Evolutionary conservation across 1,284 basidiomycete genomes (phyloP).

Genomic region (Cryptococcus maquisensis): DNA sequence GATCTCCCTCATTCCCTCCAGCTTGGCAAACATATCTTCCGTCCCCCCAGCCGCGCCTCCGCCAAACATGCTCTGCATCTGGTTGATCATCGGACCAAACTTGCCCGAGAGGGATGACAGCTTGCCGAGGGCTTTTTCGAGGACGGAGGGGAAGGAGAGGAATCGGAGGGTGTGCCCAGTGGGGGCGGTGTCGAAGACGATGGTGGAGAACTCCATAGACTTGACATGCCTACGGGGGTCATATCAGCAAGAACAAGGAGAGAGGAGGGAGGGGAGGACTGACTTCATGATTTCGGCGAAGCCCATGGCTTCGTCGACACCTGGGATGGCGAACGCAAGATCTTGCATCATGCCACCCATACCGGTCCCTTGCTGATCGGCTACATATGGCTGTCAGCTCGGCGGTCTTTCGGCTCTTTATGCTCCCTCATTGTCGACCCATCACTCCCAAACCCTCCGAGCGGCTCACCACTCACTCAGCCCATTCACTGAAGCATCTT

Average conservation of each 20-base stretch:
- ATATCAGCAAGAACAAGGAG: neutral
- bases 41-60: slow-evolving; percentile 61
- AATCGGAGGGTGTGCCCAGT: slow-evolving; percentile 98
- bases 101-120: slow-evolving; percentile 83
- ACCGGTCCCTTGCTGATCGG: slow-evolving; percentile 59
- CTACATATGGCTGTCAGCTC: slow-evolving; percentile 9
- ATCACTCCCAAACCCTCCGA: neutral
- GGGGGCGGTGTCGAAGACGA: slow-evolving; percentile 98
- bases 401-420: neutral
- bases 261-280: slow-evolving; percentile 33
- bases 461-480: neutral
- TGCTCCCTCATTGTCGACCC: neutral
- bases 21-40: slow-evolving; percentile 97
- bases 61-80: slow-evolving; percentile 96
- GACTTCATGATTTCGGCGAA: slow-evolving; percentile 99
- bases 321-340: slow-evolving; percentile 96
- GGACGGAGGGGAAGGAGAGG: slow-evolving; percentile 93
- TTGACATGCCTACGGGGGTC: slow-evolving; percentile 76
- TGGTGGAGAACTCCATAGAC: slow-evolving; percentile 99
- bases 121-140: slow-evolving; percentile 96
- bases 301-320: slow-evolving; percentile 99
- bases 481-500: neutral
- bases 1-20: slow-evolving; percentile 92
- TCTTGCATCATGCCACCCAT: slow-evolving; percentile 99
- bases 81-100: slow-evolving; percentile 93